Conservation (phyloP, 2,329 filamentous ascomycete genomes). For the Colletotrichum sp. region DNA sequence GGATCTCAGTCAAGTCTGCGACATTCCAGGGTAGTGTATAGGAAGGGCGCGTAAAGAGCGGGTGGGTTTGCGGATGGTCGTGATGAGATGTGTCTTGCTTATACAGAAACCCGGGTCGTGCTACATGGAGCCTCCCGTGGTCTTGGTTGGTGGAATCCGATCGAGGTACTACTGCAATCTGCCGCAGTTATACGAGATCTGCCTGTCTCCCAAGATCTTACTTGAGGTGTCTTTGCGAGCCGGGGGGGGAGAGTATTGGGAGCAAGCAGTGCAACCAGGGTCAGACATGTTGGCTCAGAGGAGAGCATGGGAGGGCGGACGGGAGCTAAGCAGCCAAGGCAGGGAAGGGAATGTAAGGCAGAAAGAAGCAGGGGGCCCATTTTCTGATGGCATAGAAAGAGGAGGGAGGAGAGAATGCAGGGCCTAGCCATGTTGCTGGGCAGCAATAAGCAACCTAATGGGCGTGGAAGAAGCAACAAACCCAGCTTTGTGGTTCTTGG, state of each 20-base stretch:
- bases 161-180: conserved; percentile 24
- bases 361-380: background rate
- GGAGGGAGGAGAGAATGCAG: conserved; percentile 3
- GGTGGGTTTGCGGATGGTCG: conserved; percentile 11
- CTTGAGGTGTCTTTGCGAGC: conserved; percentile 11
- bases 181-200: conserved; percentile 27
- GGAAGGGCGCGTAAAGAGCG: conserved; percentile 15
- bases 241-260: background rate
- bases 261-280: conserved; percentile 5
- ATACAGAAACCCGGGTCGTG: conserved; percentile 20
- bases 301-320: background rate
- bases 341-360: background rate
- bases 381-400: background rate
- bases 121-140: conserved; percentile 17
- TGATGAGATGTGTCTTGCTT: conserved; percentile 21
- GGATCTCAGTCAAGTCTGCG: conserved; percentile 25
- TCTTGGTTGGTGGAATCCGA: conserved; percentile 24
- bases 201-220: conserved; percentile 20
- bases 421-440: background rate
- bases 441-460: conserved; percentile 8
- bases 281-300: background rate
- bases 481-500: conserved; percentile 17
- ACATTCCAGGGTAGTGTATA: conserved; percentile 21
- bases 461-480: conserved; percentile 14
- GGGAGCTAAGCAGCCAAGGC: conserved; percentile 5